A percentile compares a stretch with the other conserved stretches of the same genome.
Evolutionary conservation across 306 rosid genomes (phyloP).

Genomic region (Adenanthera pavonina): DNA sequence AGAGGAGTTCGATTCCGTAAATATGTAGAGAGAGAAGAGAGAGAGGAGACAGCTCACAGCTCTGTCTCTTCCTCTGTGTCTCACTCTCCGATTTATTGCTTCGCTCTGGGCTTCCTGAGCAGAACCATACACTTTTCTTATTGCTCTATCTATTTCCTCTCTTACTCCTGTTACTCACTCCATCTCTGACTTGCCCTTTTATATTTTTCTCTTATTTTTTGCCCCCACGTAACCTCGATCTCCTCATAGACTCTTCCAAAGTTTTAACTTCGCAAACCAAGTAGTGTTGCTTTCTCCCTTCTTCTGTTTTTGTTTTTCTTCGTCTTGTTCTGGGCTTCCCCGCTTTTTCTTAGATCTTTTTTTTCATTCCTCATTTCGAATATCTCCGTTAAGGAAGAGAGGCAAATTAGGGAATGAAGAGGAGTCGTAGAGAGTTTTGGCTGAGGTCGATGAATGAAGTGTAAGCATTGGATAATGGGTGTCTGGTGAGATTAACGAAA

Average conservation of each 20-base stretch:
- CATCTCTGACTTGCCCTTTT: conserved; percentile 17
- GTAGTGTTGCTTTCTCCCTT: background rate
- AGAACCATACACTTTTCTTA: background rate
- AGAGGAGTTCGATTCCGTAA: background rate
- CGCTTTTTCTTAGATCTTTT: conserved; percentile 36
- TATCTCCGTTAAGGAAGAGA: conserved; percentile 8
- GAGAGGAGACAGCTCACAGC: conserved; percentile 17
- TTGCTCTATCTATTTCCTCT: background rate
- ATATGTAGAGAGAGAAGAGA: background rate
- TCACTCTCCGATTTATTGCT: background rate
- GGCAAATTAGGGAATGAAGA: background rate
- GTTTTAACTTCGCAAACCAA: background rate
- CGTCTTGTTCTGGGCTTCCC: background rate
- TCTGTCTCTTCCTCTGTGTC: conserved; percentile 19
- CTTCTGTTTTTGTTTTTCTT: background rate
- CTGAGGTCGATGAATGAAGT: conserved; percentile 15
- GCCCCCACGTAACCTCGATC: background rate
- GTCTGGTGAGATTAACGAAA: conserved; percentile 38
- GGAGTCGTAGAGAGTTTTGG: background rate
- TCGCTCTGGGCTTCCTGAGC: background rate
- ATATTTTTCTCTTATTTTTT: background rate
- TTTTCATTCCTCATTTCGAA: background rate
- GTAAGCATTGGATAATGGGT: conserved; percentile 31
- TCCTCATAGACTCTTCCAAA: background rate
- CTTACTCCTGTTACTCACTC: background rate